Conservation (phyloP, 345 rosid species). For the Eucalyptus guilfoylei region DNA sequence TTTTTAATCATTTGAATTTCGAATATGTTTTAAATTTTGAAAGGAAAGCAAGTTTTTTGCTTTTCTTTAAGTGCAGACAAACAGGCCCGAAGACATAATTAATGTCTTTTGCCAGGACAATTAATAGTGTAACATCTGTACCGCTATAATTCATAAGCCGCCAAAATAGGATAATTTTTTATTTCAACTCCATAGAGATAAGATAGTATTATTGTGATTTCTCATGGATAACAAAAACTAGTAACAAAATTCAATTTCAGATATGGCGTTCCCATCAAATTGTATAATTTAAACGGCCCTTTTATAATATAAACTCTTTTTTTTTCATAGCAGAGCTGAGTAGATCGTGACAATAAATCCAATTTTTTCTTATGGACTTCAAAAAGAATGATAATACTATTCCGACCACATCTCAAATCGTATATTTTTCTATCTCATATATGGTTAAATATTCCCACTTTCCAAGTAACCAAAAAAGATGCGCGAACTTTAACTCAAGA, state of each 20-base stretch:
- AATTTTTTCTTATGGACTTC: neutral
- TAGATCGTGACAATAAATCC: fast-evolving
- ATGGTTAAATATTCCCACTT: neutral
- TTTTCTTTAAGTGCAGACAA: neutral
- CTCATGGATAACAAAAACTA: neutral
- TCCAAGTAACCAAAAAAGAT: neutral
- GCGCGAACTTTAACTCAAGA: neutral
- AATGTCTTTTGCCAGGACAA: neutral
- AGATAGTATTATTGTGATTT: neutral
- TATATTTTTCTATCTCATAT: neutral
- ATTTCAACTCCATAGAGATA: neutral
- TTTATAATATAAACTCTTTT: neutral
- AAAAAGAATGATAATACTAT: neutral
- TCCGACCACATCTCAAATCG: fast-evolving
- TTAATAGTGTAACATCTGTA: neutral
- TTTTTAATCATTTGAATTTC: neutral
- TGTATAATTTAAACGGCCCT: neutral
- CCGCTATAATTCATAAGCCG: neutral
- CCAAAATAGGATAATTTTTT: neutral
- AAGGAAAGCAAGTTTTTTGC: neutral
- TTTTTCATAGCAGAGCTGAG: fast-evolving
- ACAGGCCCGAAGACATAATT: neutral
- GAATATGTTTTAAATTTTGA: neutral
- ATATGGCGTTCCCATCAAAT: fast-evolving
- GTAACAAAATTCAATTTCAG: neutral